Base-by-base conservation (phyloP, 495 filamentous ascomycete species). In the Hyaloscypha variabilis region DNA sequence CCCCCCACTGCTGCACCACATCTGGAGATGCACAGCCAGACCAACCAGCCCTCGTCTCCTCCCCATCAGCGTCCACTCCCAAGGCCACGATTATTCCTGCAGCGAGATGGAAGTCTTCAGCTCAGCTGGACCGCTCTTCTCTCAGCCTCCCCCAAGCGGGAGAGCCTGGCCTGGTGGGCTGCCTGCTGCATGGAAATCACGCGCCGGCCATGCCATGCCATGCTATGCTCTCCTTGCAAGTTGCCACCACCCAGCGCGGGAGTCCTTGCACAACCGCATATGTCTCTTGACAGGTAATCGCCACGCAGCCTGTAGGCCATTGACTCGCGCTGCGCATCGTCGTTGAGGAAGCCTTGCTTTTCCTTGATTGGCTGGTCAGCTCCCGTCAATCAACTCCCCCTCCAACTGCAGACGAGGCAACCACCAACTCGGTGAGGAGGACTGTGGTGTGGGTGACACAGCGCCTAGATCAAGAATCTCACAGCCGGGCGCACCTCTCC, bases 391-490 rank as follows among this genome's bases (percentile, higher is more conserved):
- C 54, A 29, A 57, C 23, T 34, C 11, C 25, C 23, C 30, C 23
- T 21, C n/a, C 54, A 34, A 58, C 29, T 17, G 26, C 26, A 19
- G 17, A 25, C 42, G 30, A 54, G 26, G 50, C 60, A 34, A 21
- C 17, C 60, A 30, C 50, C 62, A 57, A 42, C 52, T 64, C 50
- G 28, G 62, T 57, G 28, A 42, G 34, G 8, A 46, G 50, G 58
- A 36, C 31, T 64, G 50, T 54, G 62, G 52, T 64, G 50, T 54
- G 62, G 62, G 52, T 57, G 62, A 57, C 50, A 36, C 60, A 63
- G 51, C 30, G 58, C 23, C 39, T 46, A 17, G 39, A 10, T 46
- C 39, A 46, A 46, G 17, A 19, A 19, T 17, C 39, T 46, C 39
- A 14, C 39, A 17, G 39, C 39, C 39, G 39, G 39, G 39, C 39